Evolutionary conservation across 2,329 filamentous ascomycete genomes (phyloP), one percentile per base, ranked within the genome.

Genomic region (Hypoxylon sp.): DNA sequence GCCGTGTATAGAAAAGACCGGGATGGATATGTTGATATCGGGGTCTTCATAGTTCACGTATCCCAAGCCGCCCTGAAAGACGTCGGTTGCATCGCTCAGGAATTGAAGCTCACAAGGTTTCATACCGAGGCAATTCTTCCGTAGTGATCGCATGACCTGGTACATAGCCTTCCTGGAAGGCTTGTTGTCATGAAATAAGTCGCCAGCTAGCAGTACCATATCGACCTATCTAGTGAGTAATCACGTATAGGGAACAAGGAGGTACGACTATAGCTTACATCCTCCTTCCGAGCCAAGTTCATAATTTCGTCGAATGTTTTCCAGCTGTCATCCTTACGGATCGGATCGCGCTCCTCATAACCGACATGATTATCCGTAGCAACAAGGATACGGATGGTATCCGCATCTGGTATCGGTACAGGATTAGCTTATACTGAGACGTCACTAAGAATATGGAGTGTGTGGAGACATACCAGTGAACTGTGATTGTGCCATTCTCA

Each of bases 311-410:
- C 92, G 82, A 99, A 99, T 2, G 91, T 93, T 77, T 90, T 91
- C 94, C 95, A 98, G 81, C 94, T 98, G 79, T 99, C 96, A 78
- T 98, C 93, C 71, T 94, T 95, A n/a, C 96, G 93, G 67, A 96
- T 92, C 1, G 93, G 89, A 79, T 99, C 94, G 74, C 94, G 90
- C 81, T 99, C 96, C 77, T 93, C 93, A 80, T 94, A 98, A 57
- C 96, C 96, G 67, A 99, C 96, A 91, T 99, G 96, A 74, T 97
- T 98, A 79, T 99, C 96, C 14, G 95, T 98, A 41, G 96, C 91
- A 66, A 99, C 87, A 38, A 99, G 89, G 72, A 99, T 96, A 71
- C 93, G 93, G 76, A 99, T 98, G 0, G 93, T 97, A 82, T 99
- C 93, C 73, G 92, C 81, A 60, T 63, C 68, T 71, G 9, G 10